Evolutionary conservation across 2,329 filamentous ascomycete genomes (phyloP).

Genomic region (Colletotrichum liriopes): DNA sequence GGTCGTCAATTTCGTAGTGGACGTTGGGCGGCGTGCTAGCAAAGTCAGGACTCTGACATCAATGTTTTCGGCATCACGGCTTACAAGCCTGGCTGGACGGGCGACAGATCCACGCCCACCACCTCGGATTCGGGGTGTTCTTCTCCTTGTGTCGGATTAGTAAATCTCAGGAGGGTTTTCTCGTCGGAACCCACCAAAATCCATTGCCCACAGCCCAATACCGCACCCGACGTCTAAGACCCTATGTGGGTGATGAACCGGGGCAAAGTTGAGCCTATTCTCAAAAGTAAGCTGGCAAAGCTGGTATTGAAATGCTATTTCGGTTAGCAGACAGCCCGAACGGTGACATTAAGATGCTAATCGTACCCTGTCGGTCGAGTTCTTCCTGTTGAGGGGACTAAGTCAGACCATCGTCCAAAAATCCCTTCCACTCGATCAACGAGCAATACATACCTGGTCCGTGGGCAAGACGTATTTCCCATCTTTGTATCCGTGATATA

Average conservation of each 20-base stretch:
- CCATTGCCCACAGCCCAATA: constrained; percentile 67
- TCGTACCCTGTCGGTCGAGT: constrained; percentile 52
- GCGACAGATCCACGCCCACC: constrained; percentile 63
- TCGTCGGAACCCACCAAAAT: constrained; percentile 56
- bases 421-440: not conserved
- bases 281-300: constrained; percentile 60
- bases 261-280: constrained; percentile 61
- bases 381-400: constrained; percentile 50
- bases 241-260: constrained; percentile 57
- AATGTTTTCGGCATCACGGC: not conserved
- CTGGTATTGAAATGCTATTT: constrained; percentile 53
- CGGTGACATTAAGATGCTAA: not conserved
- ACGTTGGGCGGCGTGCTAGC: constrained; percentile 58
- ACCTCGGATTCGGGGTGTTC: constrained; percentile 58
- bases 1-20: constrained; percentile 71
- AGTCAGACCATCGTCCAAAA: constrained; percentile 13
- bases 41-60: constrained; percentile 30
- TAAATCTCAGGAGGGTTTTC: not conserved
- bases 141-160: constrained; percentile 50
- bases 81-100: constrained; percentile 58
- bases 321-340: not conserved
- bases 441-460: constrained; percentile 50
- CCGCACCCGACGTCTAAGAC: constrained; percentile 68
- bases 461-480: constrained; percentile 57
- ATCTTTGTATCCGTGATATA: constrained; percentile 57